phyloP scores from a whole-genome alignment of 2,329 filamentous ascomycete genomes.

The Trichoderma sp. region DNA sequence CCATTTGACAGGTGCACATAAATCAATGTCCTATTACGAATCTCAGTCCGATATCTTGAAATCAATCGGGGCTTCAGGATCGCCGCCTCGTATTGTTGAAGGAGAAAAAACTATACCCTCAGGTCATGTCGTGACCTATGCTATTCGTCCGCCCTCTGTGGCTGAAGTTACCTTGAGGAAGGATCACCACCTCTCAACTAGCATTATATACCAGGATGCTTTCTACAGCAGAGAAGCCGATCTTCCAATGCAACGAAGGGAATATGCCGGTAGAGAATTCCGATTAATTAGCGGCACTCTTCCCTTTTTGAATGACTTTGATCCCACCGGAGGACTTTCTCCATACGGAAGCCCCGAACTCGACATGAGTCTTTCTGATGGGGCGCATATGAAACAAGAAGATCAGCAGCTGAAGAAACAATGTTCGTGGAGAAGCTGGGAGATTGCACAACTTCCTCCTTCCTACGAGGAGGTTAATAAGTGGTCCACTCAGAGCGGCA shows the following conservation, averaged over 20 bases:
- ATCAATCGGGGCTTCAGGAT: not conserved
- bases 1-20: not conserved
- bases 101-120: not conserved
- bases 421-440: slow-evolving; percentile 70
- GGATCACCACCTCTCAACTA: slow-evolving; percentile 53
- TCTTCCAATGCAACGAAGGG: slow-evolving; percentile 73
- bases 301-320: slow-evolving; percentile 80
- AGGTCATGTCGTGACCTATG: slow-evolving; percentile 34
- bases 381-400: slow-evolving; percentile 51
- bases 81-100: not conserved
- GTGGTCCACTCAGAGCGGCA: slow-evolving; percentile 54
- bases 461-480: slow-evolving; percentile 67
- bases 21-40: not conserved
- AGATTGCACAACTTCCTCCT: slow-evolving; percentile 73
- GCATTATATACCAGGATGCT: slow-evolving; percentile 78
- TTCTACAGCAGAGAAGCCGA: slow-evolving; percentile 85
- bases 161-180: slow-evolving; percentile 34
- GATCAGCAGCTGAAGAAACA: slow-evolving; percentile 53
- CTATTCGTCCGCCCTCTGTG: slow-evolving; percentile 37
- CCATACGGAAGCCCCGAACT: not conserved
- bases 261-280: slow-evolving; percentile 89
- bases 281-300: slow-evolving; percentile 74
- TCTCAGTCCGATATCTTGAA: not conserved
- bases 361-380: slow-evolving; percentile 46
- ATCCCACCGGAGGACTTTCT: slow-evolving; percentile 55